Conservation (phyloP, 805 yeast genomes). For the Saturnispora galanensis region DNA sequence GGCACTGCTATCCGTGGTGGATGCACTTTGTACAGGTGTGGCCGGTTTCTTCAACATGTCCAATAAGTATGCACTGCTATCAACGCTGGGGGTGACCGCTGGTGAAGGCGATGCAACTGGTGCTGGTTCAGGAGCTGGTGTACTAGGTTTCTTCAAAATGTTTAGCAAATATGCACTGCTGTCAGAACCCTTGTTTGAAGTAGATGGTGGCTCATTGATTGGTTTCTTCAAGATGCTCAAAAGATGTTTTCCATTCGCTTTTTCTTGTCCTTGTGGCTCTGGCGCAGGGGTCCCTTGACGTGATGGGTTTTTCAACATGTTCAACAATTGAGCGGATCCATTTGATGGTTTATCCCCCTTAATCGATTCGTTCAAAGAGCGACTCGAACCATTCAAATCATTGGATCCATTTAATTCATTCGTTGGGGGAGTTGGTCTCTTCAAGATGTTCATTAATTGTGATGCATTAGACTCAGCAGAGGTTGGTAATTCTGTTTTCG, state of each 20-base stretch:
- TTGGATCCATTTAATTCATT: neutral
- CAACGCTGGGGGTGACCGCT: neutral
- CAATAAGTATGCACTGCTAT: neutral
- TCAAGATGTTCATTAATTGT: conserved; percentile 8
- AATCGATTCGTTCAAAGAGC: conserved; percentile 5
- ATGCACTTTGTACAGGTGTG: neutral
- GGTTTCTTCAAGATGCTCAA: conserved; percentile 6
- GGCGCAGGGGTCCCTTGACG: neutral
- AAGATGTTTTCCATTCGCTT: neutral
- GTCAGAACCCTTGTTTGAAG: neutral
- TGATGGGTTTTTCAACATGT: conserved; percentile 7
- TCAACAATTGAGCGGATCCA: conserved; percentile 5
- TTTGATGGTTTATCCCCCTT: conserved; percentile 6
- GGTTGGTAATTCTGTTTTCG: neutral
- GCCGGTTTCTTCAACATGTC: conserved; percentile 2
- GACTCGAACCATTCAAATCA: neutral
- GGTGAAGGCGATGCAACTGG: neutral
- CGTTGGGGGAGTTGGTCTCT: conserved; percentile 2
- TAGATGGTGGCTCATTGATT: neutral
- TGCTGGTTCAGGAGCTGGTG: neutral
- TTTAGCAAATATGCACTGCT: conserved; percentile 4
- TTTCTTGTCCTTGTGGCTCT: neutral
- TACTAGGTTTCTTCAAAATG: conserved; percentile 5
- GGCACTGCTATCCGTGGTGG: too few relatives aligned
- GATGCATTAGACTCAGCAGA: neutral